Evolutionary conservation across 192 early-diverging fungal species (phyloP), one percentile per base, ranked within the genome.

Genomic region (Podila minutissima): DNA sequence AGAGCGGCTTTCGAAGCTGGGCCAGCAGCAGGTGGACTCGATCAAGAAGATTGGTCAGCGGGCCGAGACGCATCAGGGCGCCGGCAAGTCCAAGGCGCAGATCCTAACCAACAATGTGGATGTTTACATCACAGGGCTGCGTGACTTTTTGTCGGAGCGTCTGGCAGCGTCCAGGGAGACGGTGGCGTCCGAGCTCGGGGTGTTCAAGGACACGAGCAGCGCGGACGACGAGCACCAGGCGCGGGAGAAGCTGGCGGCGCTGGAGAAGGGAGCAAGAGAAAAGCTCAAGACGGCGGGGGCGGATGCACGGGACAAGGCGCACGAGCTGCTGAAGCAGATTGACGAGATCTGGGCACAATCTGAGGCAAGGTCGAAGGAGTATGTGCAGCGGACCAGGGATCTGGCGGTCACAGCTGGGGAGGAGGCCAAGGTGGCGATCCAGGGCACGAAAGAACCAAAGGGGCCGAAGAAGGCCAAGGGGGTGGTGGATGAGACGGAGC

Each of bases 101-200:
- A 46, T 61, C 5, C 55, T 81, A 24, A 4, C 70, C 24, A 81
- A 81, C 22, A 81, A 73, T 41, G 63, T 73, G 22, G 77, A 81
- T 22, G 70, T 81, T 7, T 73, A 73, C 62, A 55, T 81, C 29
- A 32, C 67, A 1, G 77, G 77, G 3, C 38, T 73, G 13, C 63
- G 57, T 2, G 50, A 64, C 41, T 81, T 81, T 69, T 73, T 73
- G 66, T 20, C 55, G 12, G 71, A 73, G 63, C 66, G 77, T 5
- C 63, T 81, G 32, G 58, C 66, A 3, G 77, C 77, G 7, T 65
- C 77, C 7, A 73, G 69, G 67, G 77, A 81, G 33, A 81, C 77
- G 19, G 62, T 63, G 26, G 67, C 32, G 9, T 81, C 77, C 4
- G 77, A 81, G 0, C 49, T 81, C 53, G 63, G 48, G 20, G 71